phyloP scores from a whole-genome alignment of 306 rosid genomes.

The Astragalus membranaceus region DNA sequence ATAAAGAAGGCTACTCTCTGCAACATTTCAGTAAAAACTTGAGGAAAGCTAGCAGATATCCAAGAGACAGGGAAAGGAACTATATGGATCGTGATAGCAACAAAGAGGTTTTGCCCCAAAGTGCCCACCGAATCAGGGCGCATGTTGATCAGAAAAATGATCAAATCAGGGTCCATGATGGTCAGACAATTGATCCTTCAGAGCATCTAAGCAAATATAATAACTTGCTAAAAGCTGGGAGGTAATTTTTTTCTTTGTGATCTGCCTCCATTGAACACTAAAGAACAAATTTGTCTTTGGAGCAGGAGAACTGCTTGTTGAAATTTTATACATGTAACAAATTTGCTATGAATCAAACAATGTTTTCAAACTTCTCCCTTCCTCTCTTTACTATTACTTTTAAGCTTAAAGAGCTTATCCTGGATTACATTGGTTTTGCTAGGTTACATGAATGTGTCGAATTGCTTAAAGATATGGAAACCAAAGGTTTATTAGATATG shows the following conservation, averaged over 20 bases:
- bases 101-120: slow-evolving; percentile 30
- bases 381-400: slow-evolving; percentile 2
- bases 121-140: slow-evolving; percentile 30
- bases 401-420: slow-evolving; percentile 28
- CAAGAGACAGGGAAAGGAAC: slow-evolving; percentile 33
- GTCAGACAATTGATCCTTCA: slow-evolving; percentile 31
- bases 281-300: slow-evolving; percentile 7
- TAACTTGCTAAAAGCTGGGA: slow-evolving; percentile 57
- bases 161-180: slow-evolving; percentile 29
- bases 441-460: slow-evolving; percentile 65
- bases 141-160: slow-evolving; percentile 30
- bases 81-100: slow-evolving; percentile 20
- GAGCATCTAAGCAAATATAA: slow-evolving; percentile 52
- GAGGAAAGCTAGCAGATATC: slow-evolving; percentile 38
- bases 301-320: slow-evolving; percentile 20
- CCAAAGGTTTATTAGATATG: slow-evolving; percentile 70
- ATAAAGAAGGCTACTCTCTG: slow-evolving; percentile 30
- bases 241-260: slow-evolving; percentile 36
- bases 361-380: slow-evolving; percentile 4
- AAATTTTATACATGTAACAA: slow-evolving; percentile 4
- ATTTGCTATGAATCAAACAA: slow-evolving; percentile 11
- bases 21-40: slow-evolving; percentile 25
- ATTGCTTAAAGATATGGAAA: slow-evolving; percentile 79
- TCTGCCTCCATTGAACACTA: background rate
- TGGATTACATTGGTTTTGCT: slow-evolving; percentile 23